Evolutionary conservation across 2,329 filamentous ascomycete species (phyloP).

Genomic region (Colletotrichum tofieldiae): DNA sequence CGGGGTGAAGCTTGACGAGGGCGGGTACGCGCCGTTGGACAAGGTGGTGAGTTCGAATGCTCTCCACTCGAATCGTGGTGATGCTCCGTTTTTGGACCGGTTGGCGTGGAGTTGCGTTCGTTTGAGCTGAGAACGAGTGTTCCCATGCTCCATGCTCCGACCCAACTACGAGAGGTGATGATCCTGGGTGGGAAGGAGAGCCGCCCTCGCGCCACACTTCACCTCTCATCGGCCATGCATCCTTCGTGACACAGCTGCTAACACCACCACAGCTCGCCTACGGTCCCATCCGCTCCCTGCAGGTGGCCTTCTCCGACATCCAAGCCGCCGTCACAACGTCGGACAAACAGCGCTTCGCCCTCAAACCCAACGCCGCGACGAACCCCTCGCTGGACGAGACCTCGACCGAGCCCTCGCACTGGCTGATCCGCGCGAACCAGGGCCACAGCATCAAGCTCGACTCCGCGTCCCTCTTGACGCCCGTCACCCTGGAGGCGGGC

Average conservation of each 20-base stretch:
- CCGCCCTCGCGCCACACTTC: not conserved
- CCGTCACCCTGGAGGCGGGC: constrained; percentile 72
- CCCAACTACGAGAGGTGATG: not conserved
- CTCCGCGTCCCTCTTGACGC: constrained; percentile 78
- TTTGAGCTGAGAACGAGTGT: not conserved
- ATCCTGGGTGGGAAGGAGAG: not conserved
- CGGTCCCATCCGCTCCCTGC: constrained; percentile 75
- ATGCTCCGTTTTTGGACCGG: not conserved
- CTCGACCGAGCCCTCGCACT: constrained; percentile 72
- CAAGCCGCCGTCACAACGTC: constrained; percentile 78
- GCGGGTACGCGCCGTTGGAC: constrained; percentile 73
- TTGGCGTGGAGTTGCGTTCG: too few species aligned
- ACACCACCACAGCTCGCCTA: constrained; percentile 62
- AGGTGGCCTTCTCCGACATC: constrained; percentile 84
- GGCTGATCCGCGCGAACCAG: constrained; percentile 94
- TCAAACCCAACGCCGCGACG: constrained; percentile 70
- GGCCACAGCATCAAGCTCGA: constrained; percentile 88
- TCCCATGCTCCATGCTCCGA: not conserved
- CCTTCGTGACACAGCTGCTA: constrained; percentile 1
- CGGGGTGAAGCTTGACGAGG: constrained; percentile 70
- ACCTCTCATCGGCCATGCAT: not conserved
- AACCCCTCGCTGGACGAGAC: constrained; percentile 49
- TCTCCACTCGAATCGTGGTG: constrained; percentile 15
- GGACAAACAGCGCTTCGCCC: constrained; percentile 91
- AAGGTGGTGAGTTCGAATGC: constrained; percentile 67